Base-by-base conservation (phyloP, 768 basidiomycete species). In the Boletus huronensis region DNA sequence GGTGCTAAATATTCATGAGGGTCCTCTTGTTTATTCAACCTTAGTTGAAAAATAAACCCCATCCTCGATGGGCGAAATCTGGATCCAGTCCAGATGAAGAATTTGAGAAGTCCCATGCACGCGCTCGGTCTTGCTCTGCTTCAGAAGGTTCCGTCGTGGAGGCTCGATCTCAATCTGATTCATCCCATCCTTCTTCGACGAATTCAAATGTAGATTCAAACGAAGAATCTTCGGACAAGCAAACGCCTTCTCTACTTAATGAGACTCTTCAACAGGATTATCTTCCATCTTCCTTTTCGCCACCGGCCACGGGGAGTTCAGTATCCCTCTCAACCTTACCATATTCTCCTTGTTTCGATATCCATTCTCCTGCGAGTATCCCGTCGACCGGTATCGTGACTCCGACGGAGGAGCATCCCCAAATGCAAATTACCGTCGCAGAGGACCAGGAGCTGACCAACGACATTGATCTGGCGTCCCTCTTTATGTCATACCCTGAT, bases 41-140 rank as follows among this genome's bases (percentile, higher is more conserved):
- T 36, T 42, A 91, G 82, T 67, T 91, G 53, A 87, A 87, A 67
- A 84, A 87, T 57, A 87, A 86, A 60, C 85, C 86, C 9, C 82
- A 86, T 64, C 85, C 85, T 19, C 80, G 83, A 29, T 87, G 84
- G 84, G 63, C 63, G 5, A 71, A 70, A 55, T 48, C 66, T 19
- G 66, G 64, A 36, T 60, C 67, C 1, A 65, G 56, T 25, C 57
- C 59, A 9, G 53, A 58, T 13, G 58, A 63, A 55, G 65, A 71
- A 39, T 61, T 64, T n/a, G 61, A 71, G 9, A 70, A 59, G 47
- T 65, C 54, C 31, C 67, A 65, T 50, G 51, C 57, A 16, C 59
- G 57, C 13, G 46, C 60, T 29, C 62, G 48, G 26, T 71, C 60
- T 25, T 55, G 50, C n/a, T 53, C 61, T 6, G 38, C 48, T 36